Evolutionary conservation across 2,329 filamentous ascomycete species (phyloP).

Genomic region (Nemania sp.): DNA sequence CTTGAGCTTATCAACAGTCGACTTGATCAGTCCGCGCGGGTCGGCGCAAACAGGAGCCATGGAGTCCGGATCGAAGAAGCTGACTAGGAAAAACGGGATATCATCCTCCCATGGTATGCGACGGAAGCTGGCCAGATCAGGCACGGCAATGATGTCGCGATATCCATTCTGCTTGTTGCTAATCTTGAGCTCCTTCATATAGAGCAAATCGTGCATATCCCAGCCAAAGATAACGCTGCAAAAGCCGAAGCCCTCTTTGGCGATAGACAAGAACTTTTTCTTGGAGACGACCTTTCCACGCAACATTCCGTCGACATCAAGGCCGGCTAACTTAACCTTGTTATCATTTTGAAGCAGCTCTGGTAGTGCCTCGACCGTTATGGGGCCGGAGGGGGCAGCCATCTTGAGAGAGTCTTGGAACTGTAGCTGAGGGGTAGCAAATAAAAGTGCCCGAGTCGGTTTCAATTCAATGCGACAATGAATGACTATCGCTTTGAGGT

Average conservation of each 20-base stretch:
- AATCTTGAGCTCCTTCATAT: slow-evolving; percentile 79
- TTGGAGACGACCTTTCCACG: slow-evolving; percentile 86
- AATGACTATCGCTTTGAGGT: not conserved
- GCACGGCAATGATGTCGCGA: slow-evolving; percentile 77
- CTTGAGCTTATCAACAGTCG: slow-evolving; percentile 69
- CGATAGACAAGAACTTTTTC: slow-evolving; percentile 83
- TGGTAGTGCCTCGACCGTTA: slow-evolving; percentile 70
- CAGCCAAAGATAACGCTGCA: slow-evolving; percentile 87
- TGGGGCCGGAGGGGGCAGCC: slow-evolving; percentile 46
- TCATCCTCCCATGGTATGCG: slow-evolving; percentile 84
- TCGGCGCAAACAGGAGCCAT: slow-evolving; percentile 74
- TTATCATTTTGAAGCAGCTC: slow-evolving; percentile 72
- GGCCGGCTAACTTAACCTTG: slow-evolving; percentile 80
- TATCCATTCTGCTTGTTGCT: slow-evolving; percentile 86
- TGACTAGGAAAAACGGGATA: slow-evolving; percentile 80
- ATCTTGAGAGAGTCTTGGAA: slow-evolving; percentile 39
- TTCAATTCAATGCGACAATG: not conserved
- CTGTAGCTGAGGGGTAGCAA: not conserved
- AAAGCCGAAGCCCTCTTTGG: slow-evolving; percentile 81
- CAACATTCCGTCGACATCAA: slow-evolving; percentile 81
- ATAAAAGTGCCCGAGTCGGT: not conserved
- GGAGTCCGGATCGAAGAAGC: slow-evolving; percentile 78
- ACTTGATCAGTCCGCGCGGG: slow-evolving; percentile 74
- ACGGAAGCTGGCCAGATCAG: slow-evolving; percentile 77
- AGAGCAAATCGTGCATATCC: slow-evolving; percentile 89